Conservation (phyloP, 2,329 filamentous ascomycete genomes). For the Aspergillus pseudonomiae region DNA sequence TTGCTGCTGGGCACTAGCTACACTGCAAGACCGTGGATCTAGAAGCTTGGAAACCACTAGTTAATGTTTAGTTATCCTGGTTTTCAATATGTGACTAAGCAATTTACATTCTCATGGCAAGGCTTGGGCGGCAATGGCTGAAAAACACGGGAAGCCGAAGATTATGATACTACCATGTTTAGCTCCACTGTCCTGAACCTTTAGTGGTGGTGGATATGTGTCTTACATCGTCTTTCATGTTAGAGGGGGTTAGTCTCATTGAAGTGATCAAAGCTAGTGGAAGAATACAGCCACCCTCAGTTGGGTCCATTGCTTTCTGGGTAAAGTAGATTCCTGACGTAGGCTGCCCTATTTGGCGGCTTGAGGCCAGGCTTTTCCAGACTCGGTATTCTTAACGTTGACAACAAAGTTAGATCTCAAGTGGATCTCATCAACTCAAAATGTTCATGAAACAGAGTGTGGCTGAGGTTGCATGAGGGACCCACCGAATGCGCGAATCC, state of each 20-base stretch:
- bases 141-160: no score
- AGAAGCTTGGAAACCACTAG: not conserved
- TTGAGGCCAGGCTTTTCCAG: not conserved
- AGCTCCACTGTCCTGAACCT: no score
- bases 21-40: not conserved
- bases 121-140: not conserved
- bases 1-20: not conserved
- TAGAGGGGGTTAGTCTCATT: not conserved
- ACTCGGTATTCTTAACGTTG: constrained; percentile 2
- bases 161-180: no score
- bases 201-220: no score
- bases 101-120: not conserved
- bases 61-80: no score
- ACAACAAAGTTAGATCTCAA: not conserved
- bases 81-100: no score
- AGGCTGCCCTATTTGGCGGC: not conserved
- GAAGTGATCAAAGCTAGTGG: not conserved
- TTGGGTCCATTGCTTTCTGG: not conserved
- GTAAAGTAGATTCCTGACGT: not conserved
- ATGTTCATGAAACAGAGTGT: not conserved
- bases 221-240: not conserved
- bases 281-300: not conserved
- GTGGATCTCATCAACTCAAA: not conserved
- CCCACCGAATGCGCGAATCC: not conserved
- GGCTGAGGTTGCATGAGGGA: not conserved